Base-by-base conservation (phyloP, 345 rosid genomes). In the Pugionium cornutum region DNA sequence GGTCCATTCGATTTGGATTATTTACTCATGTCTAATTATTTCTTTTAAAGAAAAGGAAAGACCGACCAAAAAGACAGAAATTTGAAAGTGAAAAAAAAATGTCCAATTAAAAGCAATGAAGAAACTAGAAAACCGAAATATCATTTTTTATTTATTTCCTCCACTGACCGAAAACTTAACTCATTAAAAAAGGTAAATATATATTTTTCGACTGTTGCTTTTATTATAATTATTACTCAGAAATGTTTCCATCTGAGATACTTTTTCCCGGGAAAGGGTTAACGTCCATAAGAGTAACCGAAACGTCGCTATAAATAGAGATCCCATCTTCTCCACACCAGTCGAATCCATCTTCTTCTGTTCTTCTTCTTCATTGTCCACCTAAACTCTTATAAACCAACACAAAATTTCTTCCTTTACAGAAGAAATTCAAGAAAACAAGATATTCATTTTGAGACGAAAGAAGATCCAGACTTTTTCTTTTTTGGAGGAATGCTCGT, bases 191-290 rank as follows among this genome's bases (percentile, higher is more conserved):
- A n/a, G n/a, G n/a, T n/a, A n/a, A n/a, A 34, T 9, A 41, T 52
- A 42, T 26, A 18, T 28, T n/a, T n/a, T n/a, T n/a, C n/a, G n/a
- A n/a, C n/a, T n/a, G n/a, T n/a, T n/a, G n/a, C n/a, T n/a, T n/a
- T n/a, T n/a, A n/a, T n/a, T n/a, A n/a, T n/a, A n/a, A n/a, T n/a
- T n/a, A 40, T 50, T 7, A 31, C 0, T 4, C 0, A 33, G 29
- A 61, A 60, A 53, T 62, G 18, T 55, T 53, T 11, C 36, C 4
- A 48, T 48, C 4, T 39, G 33, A 41, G n/a, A 56, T 33, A 35
- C 43, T 66, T 66, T 66, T 66, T 58, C 68, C 77, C 77, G 76
- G 72, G 72, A 73, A 73, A 73, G 72, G 67, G 57, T 66, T 66
- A 53, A 66, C 63, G 39, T 59, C 63, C 66, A 65, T 4, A 58